Base-by-base conservation (phyloP, 2,329 filamentous ascomycete genomes). In the Hymenoscyphus linearis region DNA sequence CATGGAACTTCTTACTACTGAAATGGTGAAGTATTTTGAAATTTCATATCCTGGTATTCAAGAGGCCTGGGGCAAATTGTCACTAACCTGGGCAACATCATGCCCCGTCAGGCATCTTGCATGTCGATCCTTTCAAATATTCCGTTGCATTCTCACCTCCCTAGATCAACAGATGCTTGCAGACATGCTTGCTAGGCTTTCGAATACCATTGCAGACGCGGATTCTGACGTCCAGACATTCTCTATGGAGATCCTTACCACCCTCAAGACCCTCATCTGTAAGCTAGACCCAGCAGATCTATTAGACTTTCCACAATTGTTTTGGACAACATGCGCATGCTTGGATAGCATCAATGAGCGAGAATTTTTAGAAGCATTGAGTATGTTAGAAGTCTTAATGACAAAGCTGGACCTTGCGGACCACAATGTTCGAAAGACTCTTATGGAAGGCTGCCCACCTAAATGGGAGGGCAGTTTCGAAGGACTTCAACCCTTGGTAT, bases 271-370 rank as follows among this genome's bases (percentile, higher is more conserved):
- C 0, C 88, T 99, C 52, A 96, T 99, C 61, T 84, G 86, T 66
- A 95, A 93, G 60, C 78, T 98, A 31, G 87, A 93, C 22, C 82
- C 89, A 0, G 84, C 89, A 40, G 89, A 93, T 72, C 80, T 99
- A 1, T 76, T 96, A 55, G 86, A 87, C n/a, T 97, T 96, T 66
- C 95, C 95, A 1, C 93, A 98, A 70, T 79, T 99, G 0, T 98
- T 99, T 75, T 99, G 96, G 96, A 96, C 93, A 0, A 96, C 91
- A 0, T 97, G 93, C 70, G 95, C 95, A 12, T 99, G 95, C 72
- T 78, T 99, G 22, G 93, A 98, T 71, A 98, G 95, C 0, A 96
- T 98, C 70, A 96, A 98, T 66, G 96, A 99, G 75, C 85, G 88
- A 25, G 95, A 99, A 71, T 99, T 96, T 65, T 83, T 95, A 64